Evolutionary conservation across 768 basidiomycete species (phyloP), one percentile per base, ranked within the genome.

Genomic region (Rhizopogon vinicolor): DNA sequence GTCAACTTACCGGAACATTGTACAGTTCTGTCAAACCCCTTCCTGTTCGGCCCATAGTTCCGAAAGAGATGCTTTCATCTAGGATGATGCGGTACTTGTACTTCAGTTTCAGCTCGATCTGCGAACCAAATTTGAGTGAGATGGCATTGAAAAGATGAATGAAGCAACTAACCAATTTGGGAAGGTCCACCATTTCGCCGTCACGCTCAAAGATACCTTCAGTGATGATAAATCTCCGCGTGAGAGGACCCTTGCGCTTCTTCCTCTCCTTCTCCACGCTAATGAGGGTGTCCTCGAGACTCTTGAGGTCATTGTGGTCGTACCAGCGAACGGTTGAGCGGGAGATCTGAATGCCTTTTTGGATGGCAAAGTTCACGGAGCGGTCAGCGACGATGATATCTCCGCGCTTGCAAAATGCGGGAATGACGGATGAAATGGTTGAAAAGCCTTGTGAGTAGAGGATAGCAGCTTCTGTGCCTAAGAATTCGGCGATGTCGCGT

Each of bases 341-440:
- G 18, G 89, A 91, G 57, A 98, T 93, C 68, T 96, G 89, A 29
- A 98, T 84, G 16, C 96, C 97, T 72, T 94, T 96, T 69, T 98
- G 95, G 53, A 98, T 91, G 14, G 91, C 86, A 69, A 98, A 93
- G 71, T 91, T 96, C 62, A 94, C 86, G n/a, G 87, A 84, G n/a
- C 93, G 85, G 71, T 99, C 96, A 3, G 93, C 94, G n/a, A 99
- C 91, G 64, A 99, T 95, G 65, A 99, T 85, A 65, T 99, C 96
- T 2, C 94, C 95, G 58, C 96, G 85, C 69, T 99, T 98, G 78
- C 90, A 92, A 73, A 98, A 99, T 1, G 97, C 92, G 0, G 97
- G 93, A 57, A 98, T 97, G 64, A 95, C 93, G 14, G 93, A 96
- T 3, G 91, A 85, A 60, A 93, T 85, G 53, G 93, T 93, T 8